Percentiles rank a stretch among this genome's conserved stretches.
Conservation (phyloP, 257 asterid genomes). For the Eucommia ulmoides region DNA sequence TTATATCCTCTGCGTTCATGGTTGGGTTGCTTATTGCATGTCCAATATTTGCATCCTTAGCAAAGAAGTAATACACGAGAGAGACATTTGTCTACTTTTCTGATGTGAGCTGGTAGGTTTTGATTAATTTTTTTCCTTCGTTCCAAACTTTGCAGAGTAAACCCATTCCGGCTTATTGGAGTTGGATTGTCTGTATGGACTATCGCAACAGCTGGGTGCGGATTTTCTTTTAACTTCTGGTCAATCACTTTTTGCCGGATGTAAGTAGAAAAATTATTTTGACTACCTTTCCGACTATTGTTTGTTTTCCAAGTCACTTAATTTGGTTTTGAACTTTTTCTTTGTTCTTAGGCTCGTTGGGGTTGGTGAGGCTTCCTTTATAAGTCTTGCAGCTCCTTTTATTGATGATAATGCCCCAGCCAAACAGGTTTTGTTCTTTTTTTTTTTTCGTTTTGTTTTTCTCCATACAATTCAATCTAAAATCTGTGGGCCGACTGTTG, state of each 20-base stretch:
- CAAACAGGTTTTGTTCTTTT: conserved; percentile 41
- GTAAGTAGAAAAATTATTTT: conserved; percentile 35
- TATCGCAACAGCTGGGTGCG: conserved; percentile 76
- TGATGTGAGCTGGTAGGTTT: neutral
- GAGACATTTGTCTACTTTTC: neutral
- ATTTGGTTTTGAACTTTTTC: no score
- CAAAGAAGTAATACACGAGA: conserved; percentile 44
- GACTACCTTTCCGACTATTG: no score
- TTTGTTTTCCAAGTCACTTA: no score
- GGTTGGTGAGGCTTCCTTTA: conserved; percentile 98
- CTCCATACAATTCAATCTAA: no score
- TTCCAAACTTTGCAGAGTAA: conserved; percentile 49
- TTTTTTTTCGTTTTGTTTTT: no score
- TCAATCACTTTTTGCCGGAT: conserved; percentile 66
- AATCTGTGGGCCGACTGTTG: no score
- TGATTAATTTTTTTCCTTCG: neutral
- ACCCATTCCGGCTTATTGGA: conserved; percentile 95
- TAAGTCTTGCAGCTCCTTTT: conserved; percentile 97
- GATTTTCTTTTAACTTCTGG: conserved; percentile 76
- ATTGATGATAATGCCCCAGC: conserved; percentile 95
- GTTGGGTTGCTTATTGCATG: conserved; percentile 97
- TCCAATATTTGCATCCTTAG: conserved; percentile 84
- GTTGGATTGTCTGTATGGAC: conserved; percentile 93
- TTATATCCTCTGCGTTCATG: conserved; percentile 95
- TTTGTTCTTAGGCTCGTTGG: conserved; percentile 73